Percentiles rank a stretch among this genome's conserved stretches.
Conservation (phyloP, 208 protist species). For the Leptomonas pyrrhocoris region DNA sequence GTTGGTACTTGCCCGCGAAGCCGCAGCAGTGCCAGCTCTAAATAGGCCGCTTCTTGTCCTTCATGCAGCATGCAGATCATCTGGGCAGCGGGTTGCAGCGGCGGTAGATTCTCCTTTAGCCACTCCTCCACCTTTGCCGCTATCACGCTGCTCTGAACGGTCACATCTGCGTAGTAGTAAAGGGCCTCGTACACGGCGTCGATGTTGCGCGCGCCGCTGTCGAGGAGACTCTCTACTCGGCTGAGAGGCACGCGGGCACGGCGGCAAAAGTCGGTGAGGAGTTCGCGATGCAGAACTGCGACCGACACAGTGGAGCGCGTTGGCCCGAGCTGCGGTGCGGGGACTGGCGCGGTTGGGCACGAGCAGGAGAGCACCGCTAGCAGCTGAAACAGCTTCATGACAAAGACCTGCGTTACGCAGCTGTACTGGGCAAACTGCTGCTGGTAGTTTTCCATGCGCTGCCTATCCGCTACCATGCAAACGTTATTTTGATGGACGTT, state of each 20-base stretch:
- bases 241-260: not conserved
- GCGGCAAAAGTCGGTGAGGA: not conserved
- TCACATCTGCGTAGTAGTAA: constrained; percentile 4
- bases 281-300: not conserved
- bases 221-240: not conserved
- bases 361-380: not conserved
- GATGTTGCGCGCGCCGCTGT: not conserved
- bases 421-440: constrained; percentile 9
- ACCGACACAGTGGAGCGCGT: not conserved
- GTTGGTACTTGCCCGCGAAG: constrained; percentile 7
- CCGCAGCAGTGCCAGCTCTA: constrained; percentile 26
- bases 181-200: constrained; percentile 25
- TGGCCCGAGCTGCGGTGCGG: not conserved
- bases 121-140: not conserved
- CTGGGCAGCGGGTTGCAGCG: constrained; percentile 17
- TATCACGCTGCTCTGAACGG: not conserved
- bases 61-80: constrained; percentile 41
- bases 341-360: not conserved
- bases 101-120: constrained; percentile 9
- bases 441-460: constrained; percentile 3
- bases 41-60: constrained; percentile 32
- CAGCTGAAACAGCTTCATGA: constrained; percentile 15
- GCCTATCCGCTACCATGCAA: constrained; percentile 2
- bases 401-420: constrained; percentile 4
- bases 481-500: not conserved